Conservation (phyloP, 176 grass and related monocot species). For the Phoenix roebelenii region DNA sequence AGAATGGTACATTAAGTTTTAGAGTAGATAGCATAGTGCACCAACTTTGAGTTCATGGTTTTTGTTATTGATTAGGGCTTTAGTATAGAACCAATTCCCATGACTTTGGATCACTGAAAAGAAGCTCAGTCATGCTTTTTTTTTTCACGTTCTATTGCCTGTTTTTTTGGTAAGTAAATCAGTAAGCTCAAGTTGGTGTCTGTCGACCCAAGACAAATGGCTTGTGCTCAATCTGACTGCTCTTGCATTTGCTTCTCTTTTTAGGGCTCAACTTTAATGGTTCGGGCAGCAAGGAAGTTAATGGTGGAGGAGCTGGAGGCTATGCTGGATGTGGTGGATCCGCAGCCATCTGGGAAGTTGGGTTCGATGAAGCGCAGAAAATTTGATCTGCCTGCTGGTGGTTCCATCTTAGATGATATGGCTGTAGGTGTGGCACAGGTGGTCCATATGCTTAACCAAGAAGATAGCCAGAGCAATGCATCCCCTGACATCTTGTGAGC, state of each 20-base stretch:
- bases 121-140: too few species aligned
- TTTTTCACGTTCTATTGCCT: too few species aligned
- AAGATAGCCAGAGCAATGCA: conserved; percentile 14
- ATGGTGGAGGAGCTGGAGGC: conserved; percentile 80
- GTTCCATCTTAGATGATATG: conserved; percentile 28
- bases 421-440: conserved; percentile 28
- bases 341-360: conserved; percentile 53
- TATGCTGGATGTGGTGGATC: conserved; percentile 74
- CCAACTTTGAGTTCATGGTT: too few species aligned
- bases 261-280: conserved; percentile 83
- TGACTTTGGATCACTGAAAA: too few species aligned
- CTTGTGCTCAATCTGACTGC: too few species aligned
- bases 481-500: not conserved
- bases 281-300: conserved; percentile 55
- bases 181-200: too few species aligned
- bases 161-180: too few species aligned
- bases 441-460: conserved; percentile 34
- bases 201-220: too few species aligned
- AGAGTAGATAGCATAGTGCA: too few species aligned
- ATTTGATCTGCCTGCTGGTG: conserved; percentile 68
- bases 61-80: too few species aligned
- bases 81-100: too few species aligned
- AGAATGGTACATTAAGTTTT: too few species aligned
- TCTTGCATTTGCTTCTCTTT: not conserved
- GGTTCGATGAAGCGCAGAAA: conserved; percentile 37